phyloP scores from a whole-genome alignment of 2,329 filamentous ascomycete species.

The Sporothrix mexicana region DNA sequence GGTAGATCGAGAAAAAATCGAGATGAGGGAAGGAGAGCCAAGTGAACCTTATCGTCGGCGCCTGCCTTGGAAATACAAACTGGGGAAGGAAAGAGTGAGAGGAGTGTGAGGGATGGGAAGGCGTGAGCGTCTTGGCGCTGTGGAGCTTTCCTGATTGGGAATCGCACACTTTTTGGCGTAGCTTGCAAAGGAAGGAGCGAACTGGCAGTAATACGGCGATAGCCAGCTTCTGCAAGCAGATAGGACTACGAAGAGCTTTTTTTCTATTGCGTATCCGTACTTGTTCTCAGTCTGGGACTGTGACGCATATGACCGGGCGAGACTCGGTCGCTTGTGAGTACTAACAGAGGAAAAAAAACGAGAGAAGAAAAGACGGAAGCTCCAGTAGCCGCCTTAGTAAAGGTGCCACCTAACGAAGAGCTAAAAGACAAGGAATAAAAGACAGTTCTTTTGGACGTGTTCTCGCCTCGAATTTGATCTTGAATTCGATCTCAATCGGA shows the following conservation, averaged over 20 bases:
- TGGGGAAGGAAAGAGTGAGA: conserved; percentile 10
- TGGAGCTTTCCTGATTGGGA: conserved; percentile 21
- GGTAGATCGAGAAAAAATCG: background rate
- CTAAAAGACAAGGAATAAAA: background rate
- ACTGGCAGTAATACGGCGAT: conserved; percentile 8
- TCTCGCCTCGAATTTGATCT: background rate
- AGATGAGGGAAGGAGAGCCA: background rate
- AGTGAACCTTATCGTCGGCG: conserved; percentile 23
- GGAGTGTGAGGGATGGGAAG: background rate
- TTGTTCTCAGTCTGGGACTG: background rate
- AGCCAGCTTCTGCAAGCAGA: background rate
- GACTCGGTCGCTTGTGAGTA: background rate
- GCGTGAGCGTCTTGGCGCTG: conserved; percentile 21
- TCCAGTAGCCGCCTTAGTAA: background rate
- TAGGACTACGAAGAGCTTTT: background rate
- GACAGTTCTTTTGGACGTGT: background rate
- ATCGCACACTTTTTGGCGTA: background rate
- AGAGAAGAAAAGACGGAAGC: background rate
- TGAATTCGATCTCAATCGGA: background rate
- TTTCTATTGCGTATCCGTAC: too few relatives aligned
- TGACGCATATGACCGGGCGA: conserved; percentile 19
- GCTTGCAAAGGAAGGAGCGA: conserved; percentile 14
- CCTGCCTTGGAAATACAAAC: conserved; percentile 25
- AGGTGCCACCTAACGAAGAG: background rate
- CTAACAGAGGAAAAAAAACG: background rate